phyloP scores from a whole-genome alignment of 83 land plant species.

The Picea mariana region DNA sequence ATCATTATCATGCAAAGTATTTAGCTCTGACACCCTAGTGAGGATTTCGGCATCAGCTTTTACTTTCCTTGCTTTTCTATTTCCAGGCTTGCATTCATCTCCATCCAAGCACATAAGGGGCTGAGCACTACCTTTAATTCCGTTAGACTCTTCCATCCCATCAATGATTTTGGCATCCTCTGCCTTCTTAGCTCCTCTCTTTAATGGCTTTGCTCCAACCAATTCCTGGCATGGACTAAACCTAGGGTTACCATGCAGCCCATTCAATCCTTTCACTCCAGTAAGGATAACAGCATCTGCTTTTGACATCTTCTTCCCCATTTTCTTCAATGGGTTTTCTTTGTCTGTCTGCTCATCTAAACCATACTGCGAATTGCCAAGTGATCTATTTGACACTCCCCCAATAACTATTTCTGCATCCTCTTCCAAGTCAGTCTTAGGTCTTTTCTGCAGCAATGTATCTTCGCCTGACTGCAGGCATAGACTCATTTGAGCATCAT shows the following conservation, averaged over 20 bases:
- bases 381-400: background rate
- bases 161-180: constrained; percentile 10
- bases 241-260: background rate
- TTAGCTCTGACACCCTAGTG: constrained; percentile 15
- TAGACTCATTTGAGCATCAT: background rate
- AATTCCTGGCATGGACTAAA: background rate
- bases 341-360: background rate
- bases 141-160: background rate
- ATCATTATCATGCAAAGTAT: constrained; percentile 20
- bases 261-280: background rate
- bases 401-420: background rate
- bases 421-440: background rate
- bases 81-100: background rate
- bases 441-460: background rate
- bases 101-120: background rate
- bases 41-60: constrained; percentile 29
- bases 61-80: constrained; percentile 35
- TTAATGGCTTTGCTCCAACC: background rate
- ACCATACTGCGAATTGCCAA: background rate
- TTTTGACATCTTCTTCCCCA: background rate
- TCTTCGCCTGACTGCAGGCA: constrained; percentile 1
- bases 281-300: background rate
- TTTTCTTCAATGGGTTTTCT: background rate
- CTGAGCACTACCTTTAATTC: background rate
- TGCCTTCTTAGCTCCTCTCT: constrained; percentile 15